Evolutionary conservation across 352 stramenopile genomes (phyloP), one percentile per base, ranked within the genome.

Genomic region (Phytophthora sansomeana): DNA sequence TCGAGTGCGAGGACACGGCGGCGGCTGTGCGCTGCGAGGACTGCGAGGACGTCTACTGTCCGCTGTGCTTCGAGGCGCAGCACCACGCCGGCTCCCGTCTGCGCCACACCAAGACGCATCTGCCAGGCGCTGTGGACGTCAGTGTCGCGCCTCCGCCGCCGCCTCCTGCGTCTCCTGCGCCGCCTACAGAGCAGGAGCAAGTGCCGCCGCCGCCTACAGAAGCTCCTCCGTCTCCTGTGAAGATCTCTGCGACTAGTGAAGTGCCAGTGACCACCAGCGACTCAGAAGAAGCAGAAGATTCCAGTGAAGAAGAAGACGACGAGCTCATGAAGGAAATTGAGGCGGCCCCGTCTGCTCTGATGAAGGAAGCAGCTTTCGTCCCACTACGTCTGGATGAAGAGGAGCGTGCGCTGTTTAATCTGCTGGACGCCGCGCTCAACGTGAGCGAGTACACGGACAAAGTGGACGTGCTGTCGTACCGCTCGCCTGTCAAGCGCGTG

Each of bases 391-490:
- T 97, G 28, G 77, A 72, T 35, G 72, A 77, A 21, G 60, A 83
- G 14, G 90, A 97, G 72, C 82, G 90, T 30, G 67, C 74, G 44
- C 73, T 96, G 10, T 86, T 97, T 33, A 87, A 83, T 29, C 58
- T 96, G 54, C 76, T 97, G 48, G 84, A 96, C 54, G 81, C 83
- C 17, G 81, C 89, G 29, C 76, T 97, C 26, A 91, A 93, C 49
- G 84, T 91, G 56, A 89, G 81, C 54, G 93, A 98, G 75, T 98
- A 98, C 78, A 98, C 94, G 44, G 94, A 98, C 79, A 94, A 96
- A 43, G 89, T 98, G 35, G 92, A 98, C 72, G 81, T 96, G 52
- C 63, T 94, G 43, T 87, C 76, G 39, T 89, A 87, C 51, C 78
- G 70, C 47, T 87, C 77, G 56, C 88, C 87, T 13, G 77, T 80